Conservation (phyloP, 2,329 filamentous ascomycete genomes). For the Arthrocladium fulminans region DNA sequence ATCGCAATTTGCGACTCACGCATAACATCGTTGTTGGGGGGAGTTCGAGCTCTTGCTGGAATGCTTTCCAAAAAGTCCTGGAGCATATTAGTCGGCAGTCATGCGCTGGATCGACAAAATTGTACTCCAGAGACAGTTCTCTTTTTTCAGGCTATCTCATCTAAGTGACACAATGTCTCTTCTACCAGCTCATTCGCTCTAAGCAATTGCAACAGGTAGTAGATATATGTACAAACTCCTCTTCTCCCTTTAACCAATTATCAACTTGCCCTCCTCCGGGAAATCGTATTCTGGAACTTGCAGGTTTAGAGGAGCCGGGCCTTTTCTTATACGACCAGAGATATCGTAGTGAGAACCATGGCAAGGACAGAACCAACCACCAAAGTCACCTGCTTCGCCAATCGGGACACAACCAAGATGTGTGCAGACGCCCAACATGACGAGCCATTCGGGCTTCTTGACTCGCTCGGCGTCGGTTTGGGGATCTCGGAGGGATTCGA, state of each 20-base stretch:
- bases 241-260: conserved; percentile 69
- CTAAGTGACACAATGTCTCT: neutral
- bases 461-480: conserved; percentile 86
- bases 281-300: conserved; percentile 91
- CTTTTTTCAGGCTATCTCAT: neutral
- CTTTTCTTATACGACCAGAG: conserved; percentile 94
- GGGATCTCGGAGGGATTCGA: conserved; percentile 78
- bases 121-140: neutral
- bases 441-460: conserved; percentile 96
- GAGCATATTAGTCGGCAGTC: no score
- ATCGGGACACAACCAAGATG: conserved; percentile 99
- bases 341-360: conserved; percentile 99
- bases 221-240: conserved; percentile 7
- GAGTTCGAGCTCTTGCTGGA: no score
- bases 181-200: conserved; percentile 3
- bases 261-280: conserved; percentile 74
- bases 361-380: conserved; percentile 99
- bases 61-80: no score
- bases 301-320: conserved; percentile 92
- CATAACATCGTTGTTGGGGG: no score
- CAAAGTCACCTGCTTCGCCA: conserved; percentile 93
- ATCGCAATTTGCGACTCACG: no score
- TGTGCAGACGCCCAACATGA: conserved; percentile 99
- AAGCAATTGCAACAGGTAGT: conserved; percentile 17
- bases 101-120: no score